Evolutionary conservation across 2,329 filamentous ascomycete genomes (phyloP).

Genomic region (Periglandula ipomoeae): DNA sequence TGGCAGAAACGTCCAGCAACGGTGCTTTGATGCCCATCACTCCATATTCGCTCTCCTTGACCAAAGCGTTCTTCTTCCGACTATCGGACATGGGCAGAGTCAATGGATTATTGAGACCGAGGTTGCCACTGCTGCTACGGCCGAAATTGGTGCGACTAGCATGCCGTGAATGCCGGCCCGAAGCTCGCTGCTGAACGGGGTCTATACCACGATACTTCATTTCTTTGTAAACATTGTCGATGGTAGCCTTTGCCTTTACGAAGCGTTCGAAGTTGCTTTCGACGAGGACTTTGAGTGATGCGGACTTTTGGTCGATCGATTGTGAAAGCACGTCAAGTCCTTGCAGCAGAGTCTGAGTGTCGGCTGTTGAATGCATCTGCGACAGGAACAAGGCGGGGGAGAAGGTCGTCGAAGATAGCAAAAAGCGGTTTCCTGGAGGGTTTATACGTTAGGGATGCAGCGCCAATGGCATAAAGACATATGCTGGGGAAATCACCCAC

Average conservation of each 20-base stretch:
- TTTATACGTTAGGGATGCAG: slow-evolving; percentile 14
- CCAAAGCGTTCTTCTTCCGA: slow-evolving; percentile 77
- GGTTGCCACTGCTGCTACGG: slow-evolving; percentile 33
- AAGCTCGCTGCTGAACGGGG: slow-evolving; percentile 31
- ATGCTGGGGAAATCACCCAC: slow-evolving; percentile 37
- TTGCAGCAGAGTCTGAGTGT: slow-evolving; percentile 68
- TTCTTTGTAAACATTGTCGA: slow-evolving; percentile 97
- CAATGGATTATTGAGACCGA: slow-evolving; percentile 28
- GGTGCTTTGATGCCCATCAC: slow-evolving; percentile 81
- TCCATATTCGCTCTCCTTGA: slow-evolving; percentile 88
- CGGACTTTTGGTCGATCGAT: slow-evolving; percentile 96
- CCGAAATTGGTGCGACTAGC: slow-evolving; percentile 59
- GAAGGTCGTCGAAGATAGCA: slow-evolving; percentile 92
- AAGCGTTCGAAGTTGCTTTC: slow-evolving; percentile 98
- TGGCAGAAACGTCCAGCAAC: slow-evolving; percentile 80
- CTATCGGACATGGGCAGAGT: slow-evolving; percentile 39
- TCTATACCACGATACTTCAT: slow-evolving; percentile 71
- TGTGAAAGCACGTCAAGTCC: slow-evolving; percentile 80
- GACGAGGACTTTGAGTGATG: slow-evolving; percentile 89
- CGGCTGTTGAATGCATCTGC: slow-evolving; percentile 78
- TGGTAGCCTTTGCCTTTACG: slow-evolving; percentile 92
- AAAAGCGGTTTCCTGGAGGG: slow-evolving; percentile 70
- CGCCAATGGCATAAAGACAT: too few species aligned
- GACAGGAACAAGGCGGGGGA: slow-evolving; percentile 87
- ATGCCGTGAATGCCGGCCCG: slow-evolving; percentile 52